Base-by-base conservation (phyloP, 2,329 filamentous ascomycete species). In the Ilyonectria sp. region DNA sequence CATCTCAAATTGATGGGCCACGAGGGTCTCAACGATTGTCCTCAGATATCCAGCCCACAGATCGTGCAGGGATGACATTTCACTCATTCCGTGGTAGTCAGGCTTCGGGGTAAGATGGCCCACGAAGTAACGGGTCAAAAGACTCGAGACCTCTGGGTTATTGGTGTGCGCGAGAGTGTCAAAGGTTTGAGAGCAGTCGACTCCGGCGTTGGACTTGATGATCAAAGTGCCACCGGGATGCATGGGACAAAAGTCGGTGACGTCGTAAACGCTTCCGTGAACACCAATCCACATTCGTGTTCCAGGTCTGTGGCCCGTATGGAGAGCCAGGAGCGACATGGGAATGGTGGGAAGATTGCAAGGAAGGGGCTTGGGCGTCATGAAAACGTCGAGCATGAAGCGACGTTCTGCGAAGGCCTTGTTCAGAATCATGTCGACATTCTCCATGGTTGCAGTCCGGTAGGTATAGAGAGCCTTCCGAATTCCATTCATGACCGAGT, bases 321-420 rank as follows among this genome's bases (percentile, higher is more conserved):
- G 82, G 2, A 80, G 73, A 8, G 86, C 84, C 6, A 89, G 79
- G 65, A 85, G 80, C 0, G 86, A 86, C 3, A 86, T 76, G 0
- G 86, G 81, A 19, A 88, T 87, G 0, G 83, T 85, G 0, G 85
- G 84, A 0, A 83, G 78, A 50, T 87, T 85, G 74, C 83, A 86
- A 0, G 86, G 83, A 2, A 88, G 80, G 0, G 86, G 82, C 63
- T 84, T 86, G 1, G 86, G 86, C 1, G 85, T 85, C 86, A 88
- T 88, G 74, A 88, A 88, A 46, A 88, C 85, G 65, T 88, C 86
- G 0, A 88, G 75, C 86, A 88, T 88, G 71, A 89, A 86, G 6
- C 86, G 81, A 1, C 86, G 80, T 75, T 89, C 86, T 0, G 86
- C 86, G 63, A 88, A 88, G 0, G 86, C 86, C 26, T 83, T 84